Percentiles rank a stretch among this genome's conserved stretches.
Evolutionary conservation across 495 filamentous ascomycete species (phyloP).

Genomic region (Penicilliopsis zonata): DNA sequence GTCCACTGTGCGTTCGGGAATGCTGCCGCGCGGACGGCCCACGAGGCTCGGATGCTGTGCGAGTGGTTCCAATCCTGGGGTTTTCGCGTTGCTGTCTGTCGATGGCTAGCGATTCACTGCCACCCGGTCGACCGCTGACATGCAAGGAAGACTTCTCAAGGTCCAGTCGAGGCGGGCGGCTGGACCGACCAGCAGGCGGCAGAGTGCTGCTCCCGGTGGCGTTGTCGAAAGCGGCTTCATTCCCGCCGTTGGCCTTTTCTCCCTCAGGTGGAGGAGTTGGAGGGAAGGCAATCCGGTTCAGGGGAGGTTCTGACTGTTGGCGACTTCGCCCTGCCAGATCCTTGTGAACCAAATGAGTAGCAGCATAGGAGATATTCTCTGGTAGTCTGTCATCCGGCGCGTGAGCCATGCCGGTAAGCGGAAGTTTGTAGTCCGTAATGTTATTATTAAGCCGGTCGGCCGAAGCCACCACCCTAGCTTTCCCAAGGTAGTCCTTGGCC

Average conservation of each 20-base stretch:
- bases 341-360: conserved; percentile 80
- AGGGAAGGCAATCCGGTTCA: conserved; percentile 81
- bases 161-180: conserved; percentile 28
- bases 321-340: conserved; percentile 60
- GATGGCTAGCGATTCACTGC: conserved; percentile 6
- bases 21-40: conserved; percentile 21
- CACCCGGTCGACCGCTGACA: conserved; percentile 12
- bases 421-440: conserved; percentile 68
- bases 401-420: too few species aligned
- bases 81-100: conserved; percentile 30
- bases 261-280: conserved; percentile 91
- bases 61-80: conserved; percentile 38
- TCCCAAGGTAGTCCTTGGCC: conserved; percentile 92
- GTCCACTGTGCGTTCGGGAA: conserved; percentile 10
- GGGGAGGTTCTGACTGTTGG: conserved; percentile 77
- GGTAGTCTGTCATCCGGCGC: conserved; percentile 59
- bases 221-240: conserved; percentile 11
- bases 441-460: conserved; percentile 62
- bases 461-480: conserved; percentile 86
- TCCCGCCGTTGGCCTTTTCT: conserved; percentile 30
- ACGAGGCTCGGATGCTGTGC: conserved; percentile 43
- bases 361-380: conserved; percentile 78
- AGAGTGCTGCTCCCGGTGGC: conserved; percentile 11
- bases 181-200: conserved; percentile 20
- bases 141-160: conserved; percentile 22